Evolutionary conservation across 371 early-diverging fungal genomes (phyloP).

Genomic region (Actinomucor elegans): DNA sequence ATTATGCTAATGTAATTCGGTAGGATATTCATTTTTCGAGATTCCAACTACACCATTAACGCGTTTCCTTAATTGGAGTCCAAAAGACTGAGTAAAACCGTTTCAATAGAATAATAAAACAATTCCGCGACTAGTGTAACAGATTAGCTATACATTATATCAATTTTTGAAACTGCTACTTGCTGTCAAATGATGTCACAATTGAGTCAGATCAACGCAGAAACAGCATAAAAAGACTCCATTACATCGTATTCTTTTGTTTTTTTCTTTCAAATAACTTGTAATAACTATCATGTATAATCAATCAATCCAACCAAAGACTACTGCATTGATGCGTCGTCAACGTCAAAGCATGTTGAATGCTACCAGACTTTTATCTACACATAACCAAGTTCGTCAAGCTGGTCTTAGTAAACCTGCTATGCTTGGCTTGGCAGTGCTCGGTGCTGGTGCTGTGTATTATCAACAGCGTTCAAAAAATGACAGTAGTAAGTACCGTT

Average conservation of each 20-base stretch:
- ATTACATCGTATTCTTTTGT: neutral
- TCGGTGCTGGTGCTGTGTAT: slow-evolving; percentile 23
- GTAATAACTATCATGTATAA: neutral
- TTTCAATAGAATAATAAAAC: neutral
- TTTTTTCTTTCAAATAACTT: neutral
- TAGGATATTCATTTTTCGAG: slow-evolving; percentile 50
- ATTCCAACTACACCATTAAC: slow-evolving; percentile 44
- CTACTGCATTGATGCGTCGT: neutral
- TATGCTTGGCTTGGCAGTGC: slow-evolving; percentile 3
- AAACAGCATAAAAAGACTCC: slow-evolving; percentile 1
- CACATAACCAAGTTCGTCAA: neutral
- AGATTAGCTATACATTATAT: too few species aligned
- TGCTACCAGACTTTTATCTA: neutral
- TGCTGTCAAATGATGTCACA: slow-evolving; percentile 21
- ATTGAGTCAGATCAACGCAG: slow-evolving; percentile 11
- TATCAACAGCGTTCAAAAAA: slow-evolving; percentile 12
- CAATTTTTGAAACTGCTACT: too few species aligned
- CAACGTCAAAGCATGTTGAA: neutral
- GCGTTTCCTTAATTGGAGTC: slow-evolving; percentile 42
- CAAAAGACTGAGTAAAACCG: slow-evolving; percentile 22
- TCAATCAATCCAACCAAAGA: neutral
- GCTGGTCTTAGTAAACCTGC: slow-evolving; percentile 2
- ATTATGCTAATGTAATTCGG: neutral
- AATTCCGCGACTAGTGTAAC: too few species aligned
- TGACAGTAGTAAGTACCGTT: slow-evolving; percentile 6